Evolutionary conservation across 345 rosid genomes (phyloP).

Genomic region (Populus davidiana): DNA sequence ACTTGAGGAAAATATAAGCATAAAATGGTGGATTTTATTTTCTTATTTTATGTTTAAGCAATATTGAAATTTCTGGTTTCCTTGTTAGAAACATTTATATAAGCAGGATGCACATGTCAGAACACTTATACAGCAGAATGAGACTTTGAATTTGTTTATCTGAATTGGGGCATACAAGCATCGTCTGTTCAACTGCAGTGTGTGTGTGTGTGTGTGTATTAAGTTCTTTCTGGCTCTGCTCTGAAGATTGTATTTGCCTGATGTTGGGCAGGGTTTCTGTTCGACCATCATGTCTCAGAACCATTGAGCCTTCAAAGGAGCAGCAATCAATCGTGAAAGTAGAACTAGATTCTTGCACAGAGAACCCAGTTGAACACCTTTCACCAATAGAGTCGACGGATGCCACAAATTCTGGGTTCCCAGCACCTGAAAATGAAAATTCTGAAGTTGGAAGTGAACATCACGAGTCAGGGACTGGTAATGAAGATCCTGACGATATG

Average conservation of each 20-base stretch:
- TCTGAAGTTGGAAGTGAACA: constrained; percentile 8
- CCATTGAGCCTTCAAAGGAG: constrained; percentile 37
- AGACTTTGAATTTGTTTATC: background rate
- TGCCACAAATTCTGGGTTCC: constrained; percentile 13
- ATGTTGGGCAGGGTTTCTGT: constrained; percentile 50
- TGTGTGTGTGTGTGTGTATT: background rate
- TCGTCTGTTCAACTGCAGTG: background rate
- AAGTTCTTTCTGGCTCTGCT: background rate
- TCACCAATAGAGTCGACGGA: constrained; percentile 11
- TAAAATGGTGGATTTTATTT: background rate
- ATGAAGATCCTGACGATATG: background rate
- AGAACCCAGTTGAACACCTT: constrained; percentile 28
- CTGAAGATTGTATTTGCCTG: constrained; percentile 5
- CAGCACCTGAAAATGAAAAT: constrained; percentile 16
- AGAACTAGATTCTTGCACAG: constrained; percentile 25
- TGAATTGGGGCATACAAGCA: background rate
- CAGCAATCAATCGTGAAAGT: constrained; percentile 23
- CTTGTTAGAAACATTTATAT: background rate
- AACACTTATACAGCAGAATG: background rate
- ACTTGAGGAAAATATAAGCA: background rate
- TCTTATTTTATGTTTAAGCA: background rate
- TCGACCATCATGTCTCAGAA: constrained; percentile 46
- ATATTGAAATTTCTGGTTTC: constrained; percentile 1
- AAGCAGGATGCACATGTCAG: background rate
- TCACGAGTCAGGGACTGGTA: background rate